phyloP scores from a whole-genome alignment of 768 basidiomycete species.

The Pholiota conissans region DNA sequence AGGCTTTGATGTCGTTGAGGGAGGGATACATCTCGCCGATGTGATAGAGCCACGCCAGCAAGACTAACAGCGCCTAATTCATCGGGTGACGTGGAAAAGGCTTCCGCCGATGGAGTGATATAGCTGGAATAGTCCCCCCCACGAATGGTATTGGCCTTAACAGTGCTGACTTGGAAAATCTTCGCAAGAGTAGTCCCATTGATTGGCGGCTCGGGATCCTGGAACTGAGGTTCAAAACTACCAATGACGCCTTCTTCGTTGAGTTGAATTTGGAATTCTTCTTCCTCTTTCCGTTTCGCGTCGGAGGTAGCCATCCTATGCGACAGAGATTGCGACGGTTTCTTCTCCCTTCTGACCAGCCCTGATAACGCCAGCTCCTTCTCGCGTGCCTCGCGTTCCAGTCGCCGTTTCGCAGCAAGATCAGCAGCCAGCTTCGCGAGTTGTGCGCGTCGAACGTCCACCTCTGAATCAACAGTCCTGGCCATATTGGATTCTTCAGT shows the following conservation, averaged over 20 bases:
- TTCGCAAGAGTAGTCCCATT: too few species aligned
- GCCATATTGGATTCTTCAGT: background rate
- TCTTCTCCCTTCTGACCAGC: background rate
- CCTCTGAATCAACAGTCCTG: background rate
- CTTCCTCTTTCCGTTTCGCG: too few species aligned
- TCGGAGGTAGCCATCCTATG: too few species aligned
- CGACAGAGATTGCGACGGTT: background rate
- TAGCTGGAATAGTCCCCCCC: slow-evolving; percentile 7
- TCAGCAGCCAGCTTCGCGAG: background rate
- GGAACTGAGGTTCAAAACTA: background rate
- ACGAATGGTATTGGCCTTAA: background rate
- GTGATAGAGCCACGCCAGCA: slow-evolving; percentile 9
- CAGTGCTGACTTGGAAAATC: background rate
- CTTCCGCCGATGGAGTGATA: background rate
- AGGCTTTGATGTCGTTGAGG: slow-evolving; percentile 6
- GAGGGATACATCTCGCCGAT: slow-evolving; percentile 7
- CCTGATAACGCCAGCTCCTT: background rate
- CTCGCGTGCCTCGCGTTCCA: slow-evolving; percentile 15
- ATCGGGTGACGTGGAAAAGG: background rate
- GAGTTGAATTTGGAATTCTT: background rate
- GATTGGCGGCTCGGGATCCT: background rate
- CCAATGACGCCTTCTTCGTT: background rate
- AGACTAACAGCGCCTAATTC: slow-evolving; percentile 6
- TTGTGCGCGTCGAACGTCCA: background rate
- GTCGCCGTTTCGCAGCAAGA: slow-evolving; percentile 19